Evolutionary conservation across 2,329 filamentous ascomycete genomes (phyloP), one percentile per base, ranked within the genome.

Genomic region (Ascochyta rabiei): DNA sequence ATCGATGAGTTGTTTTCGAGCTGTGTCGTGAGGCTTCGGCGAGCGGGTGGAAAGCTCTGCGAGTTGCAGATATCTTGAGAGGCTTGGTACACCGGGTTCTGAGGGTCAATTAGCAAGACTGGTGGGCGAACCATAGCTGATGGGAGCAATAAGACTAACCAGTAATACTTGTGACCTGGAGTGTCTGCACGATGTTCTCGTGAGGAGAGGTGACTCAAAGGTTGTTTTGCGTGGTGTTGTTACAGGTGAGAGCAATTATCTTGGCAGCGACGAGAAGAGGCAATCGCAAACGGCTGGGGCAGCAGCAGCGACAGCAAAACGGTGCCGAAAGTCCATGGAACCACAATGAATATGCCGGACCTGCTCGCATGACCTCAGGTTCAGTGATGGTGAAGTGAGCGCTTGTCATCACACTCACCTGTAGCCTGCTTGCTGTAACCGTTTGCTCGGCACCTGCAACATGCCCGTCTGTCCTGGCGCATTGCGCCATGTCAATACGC

Each of bases 301-400:
- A 4, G 42, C 35, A 46, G 19, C 31, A 8, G 26, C 37, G 9
- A 40, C 30, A 21, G 24, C 13, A 19, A 37, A 23, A 23, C 16
- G n/a, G 2, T 34, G n/a, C 18, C 35, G 10, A 38, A 10, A 12
- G 16, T 15, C 23, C 19, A 37, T 12, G 42, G 13, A 47, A 16
- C 16, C 19, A 18, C 6, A 18, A 13, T 9, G 6, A 45, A 24
- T 6, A 18, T 39, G 4, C 33, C 10, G 16, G 21, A 33, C n/a
- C 8, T 19, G 13, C 41, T 13, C 10, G 28, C 12, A 30, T 15
- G 28, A 10, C 28, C 12, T 28, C 3, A 15, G 12, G 28, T 30
- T 21, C 19, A 13, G 37, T 52, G 42, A 41, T 35, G 43, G 49
- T 53, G 43, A 53, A 47, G 49, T 41, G 42, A 46, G 30, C 31